These are phyloP conservation scores for Alternaria brassicae DNA, from an alignment of 2,329 filamentous ascomycete species.

Conservation along the genomic window DNA sequence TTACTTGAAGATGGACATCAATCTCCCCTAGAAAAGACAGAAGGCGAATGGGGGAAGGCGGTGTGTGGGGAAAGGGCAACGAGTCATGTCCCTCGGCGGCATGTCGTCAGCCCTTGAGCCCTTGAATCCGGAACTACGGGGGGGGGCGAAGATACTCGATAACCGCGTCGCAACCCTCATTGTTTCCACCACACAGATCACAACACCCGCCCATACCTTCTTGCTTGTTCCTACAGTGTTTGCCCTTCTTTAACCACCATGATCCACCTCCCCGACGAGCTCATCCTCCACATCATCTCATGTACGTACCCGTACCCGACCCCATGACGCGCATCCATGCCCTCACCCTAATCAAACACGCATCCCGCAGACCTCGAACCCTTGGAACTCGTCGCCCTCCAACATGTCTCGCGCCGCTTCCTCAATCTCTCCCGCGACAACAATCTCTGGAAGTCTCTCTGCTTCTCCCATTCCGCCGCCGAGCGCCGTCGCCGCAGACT, in stretches of 20 bases:
- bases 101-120: conserved; percentile 32
- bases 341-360: conserved; percentile 21
- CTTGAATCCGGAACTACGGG: conserved; percentile 15
- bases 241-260: conserved; percentile 18
- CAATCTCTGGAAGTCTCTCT: conserved; percentile 76
- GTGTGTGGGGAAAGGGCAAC: conserved; percentile 6
- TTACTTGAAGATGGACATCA: neutral
- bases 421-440: conserved; percentile 74
- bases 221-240: neutral
- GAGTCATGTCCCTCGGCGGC: conserved; percentile 18
- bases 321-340: neutral
- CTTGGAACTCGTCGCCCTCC: conserved; percentile 69
- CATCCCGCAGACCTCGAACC: conserved; percentile 65
- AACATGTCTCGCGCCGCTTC: conserved; percentile 72
- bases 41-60: conserved; percentile 3
- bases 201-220: neutral
- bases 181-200: neutral
- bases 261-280: conserved; percentile 47
- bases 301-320: conserved; percentile 41
- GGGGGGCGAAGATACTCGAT: conserved; percentile 12
- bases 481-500: conserved; percentile 64
- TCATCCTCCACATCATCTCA: conserved; percentile 54
- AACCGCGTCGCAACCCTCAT: conserved; percentile 21
- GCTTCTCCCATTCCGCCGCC: conserved; percentile 73
- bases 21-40: neutral